These are phyloP conservation scores for Talaromyces sp. DNA, from an alignment of 2,329 filamentous ascomycete species.

Conservation along the genomic window DNA sequence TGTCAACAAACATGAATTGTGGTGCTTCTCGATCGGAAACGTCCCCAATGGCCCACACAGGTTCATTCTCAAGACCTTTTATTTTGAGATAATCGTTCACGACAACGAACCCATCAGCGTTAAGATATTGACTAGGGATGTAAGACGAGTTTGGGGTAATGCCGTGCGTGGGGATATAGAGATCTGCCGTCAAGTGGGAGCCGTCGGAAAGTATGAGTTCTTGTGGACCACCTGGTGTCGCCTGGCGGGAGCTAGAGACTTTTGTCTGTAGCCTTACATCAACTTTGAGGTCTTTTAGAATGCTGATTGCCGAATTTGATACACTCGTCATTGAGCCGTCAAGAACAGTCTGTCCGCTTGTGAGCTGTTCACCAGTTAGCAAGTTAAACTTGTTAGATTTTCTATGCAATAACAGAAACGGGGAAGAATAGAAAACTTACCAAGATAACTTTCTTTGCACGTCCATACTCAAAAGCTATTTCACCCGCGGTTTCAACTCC, in stretches of 20 bases:
- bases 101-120: conserved; percentile 6
- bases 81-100: conserved; percentile 8
- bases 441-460: conserved; percentile 5
- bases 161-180: conserved; percentile 9
- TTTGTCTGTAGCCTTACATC: conserved; percentile 7
- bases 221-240: not conserved
- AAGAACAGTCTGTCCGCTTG: conserved; percentile 5
- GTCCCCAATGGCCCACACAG: conserved; percentile 10
- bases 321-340: conserved; percentile 2
- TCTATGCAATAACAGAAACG: not conserved
- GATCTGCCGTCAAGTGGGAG: conserved; percentile 1
- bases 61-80: conserved; percentile 8
- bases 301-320: conserved; percentile 7
- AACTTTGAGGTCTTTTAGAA: conserved; percentile 5
- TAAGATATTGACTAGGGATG: conserved; percentile 3
- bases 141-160: conserved; percentile 8
- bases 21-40: conserved; percentile 5
- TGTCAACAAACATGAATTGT: conserved; percentile 2
- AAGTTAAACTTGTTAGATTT: not conserved
- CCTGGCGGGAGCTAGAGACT: not conserved
- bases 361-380: conserved; percentile 4
- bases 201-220: conserved; percentile 10
- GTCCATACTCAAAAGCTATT: conserved; percentile 7
- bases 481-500: conserved; percentile 11
- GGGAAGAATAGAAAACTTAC: not conserved